Conservation (phyloP, 1,139 yeast genomes). For the Geotrichum cucujoidarum region DNA sequence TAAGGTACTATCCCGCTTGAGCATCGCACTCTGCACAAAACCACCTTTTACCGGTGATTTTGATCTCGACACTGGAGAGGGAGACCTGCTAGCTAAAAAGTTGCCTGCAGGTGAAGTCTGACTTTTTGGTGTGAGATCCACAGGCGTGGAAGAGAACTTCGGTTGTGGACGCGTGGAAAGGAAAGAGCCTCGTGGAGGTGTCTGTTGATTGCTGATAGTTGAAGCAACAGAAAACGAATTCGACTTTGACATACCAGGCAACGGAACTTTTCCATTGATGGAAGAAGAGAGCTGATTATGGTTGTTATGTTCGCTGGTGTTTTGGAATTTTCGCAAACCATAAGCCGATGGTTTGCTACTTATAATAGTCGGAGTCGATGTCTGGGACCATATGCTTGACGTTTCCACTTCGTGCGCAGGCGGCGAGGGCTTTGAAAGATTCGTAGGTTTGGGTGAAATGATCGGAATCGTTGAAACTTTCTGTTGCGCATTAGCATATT, state of each 20-base stretch:
- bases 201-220: constrained; percentile 17
- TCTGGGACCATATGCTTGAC: too few relatives aligned
- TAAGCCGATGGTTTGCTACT: constrained; percentile 2
- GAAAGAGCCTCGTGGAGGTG: constrained; percentile 14
- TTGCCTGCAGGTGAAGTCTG: constrained; percentile 17
- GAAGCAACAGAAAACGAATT: constrained; percentile 12
- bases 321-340: constrained; percentile 14
- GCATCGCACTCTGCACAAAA: constrained; percentile 33
- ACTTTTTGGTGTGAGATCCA: constrained; percentile 15
- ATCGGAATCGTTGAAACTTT: constrained; percentile 21
- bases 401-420: too few relatives aligned
- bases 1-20: constrained; percentile 28
- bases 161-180: constrained; percentile 14
- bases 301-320: constrained; percentile 14
- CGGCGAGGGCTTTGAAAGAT: constrained; percentile 10
- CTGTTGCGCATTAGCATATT: constrained; percentile 1
- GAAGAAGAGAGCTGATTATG: constrained; percentile 14
- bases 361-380: constrained; percentile 2
- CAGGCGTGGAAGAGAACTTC: constrained; percentile 9
- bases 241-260: constrained; percentile 17
- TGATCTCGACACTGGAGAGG: constrained; percentile 14
- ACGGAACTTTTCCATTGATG: constrained; percentile 17
- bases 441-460: constrained; percentile 21
- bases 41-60: constrained; percentile 30
- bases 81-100: constrained; percentile 18